These are phyloP conservation scores for Russula sp. DNA, from an alignment of 768 basidiomycete genomes.

Conservation along the genomic window DNA sequence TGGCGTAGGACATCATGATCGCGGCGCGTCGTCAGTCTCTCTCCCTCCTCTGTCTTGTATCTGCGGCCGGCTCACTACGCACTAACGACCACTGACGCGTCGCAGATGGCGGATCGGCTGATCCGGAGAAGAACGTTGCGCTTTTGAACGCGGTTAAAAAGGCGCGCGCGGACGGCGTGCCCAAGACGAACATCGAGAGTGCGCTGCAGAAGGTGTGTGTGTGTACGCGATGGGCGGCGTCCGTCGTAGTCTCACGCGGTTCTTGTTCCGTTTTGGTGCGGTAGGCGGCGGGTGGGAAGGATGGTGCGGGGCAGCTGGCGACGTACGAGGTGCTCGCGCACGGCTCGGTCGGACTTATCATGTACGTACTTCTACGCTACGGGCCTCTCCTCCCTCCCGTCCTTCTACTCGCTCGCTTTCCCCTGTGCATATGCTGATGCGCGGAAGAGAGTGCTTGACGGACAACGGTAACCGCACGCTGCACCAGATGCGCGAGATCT, in stretches of 20 bases:
- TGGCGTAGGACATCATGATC: conserved; percentile 21
- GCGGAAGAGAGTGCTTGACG: conserved; percentile 23
- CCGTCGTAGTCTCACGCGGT: too few species aligned
- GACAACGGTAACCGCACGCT: conserved; percentile 23
- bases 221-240: neutral
- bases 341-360: conserved; percentile 23
- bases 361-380: conserved; percentile 11
- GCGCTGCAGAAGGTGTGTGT: conserved; percentile 22
- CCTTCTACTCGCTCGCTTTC: too few species aligned
- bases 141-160: conserved; percentile 20
- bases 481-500: conserved; percentile 17
- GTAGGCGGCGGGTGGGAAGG: conserved; percentile 21
- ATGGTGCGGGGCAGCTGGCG: conserved; percentile 8
- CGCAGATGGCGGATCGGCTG: conserved; percentile 20
- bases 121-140: conserved; percentile 18
- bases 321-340: conserved; percentile 24
- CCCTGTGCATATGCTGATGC: neutral
- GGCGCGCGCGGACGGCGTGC: conserved; percentile 20
- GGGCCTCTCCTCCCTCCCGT: neutral
- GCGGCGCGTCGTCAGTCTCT: conserved; percentile 23
- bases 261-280: neutral
- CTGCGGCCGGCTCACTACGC: neutral
- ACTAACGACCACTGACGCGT: neutral
- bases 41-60: neutral
- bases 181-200: conserved; percentile 23